Conservation (phyloP, 2,329 filamentous ascomycete species). For the Cladosporium sp. region DNA sequence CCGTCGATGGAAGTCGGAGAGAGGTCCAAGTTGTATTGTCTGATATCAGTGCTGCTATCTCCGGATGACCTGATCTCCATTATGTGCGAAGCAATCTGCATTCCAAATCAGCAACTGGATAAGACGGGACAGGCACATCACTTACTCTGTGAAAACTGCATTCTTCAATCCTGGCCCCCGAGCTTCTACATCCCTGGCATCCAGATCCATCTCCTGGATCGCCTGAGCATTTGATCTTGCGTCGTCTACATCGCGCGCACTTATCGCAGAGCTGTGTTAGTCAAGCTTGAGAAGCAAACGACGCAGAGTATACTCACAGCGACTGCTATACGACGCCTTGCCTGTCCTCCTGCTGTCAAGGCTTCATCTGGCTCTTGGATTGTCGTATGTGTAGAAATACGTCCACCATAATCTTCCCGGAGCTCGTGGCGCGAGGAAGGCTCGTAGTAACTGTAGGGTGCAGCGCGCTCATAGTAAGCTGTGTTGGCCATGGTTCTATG, state of each 20-base stretch:
- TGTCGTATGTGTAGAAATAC: conserved; percentile 18
- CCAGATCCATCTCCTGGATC: conserved; percentile 69
- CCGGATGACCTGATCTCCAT: conserved; percentile 1
- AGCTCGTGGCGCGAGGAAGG: conserved; percentile 18
- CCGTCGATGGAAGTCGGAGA: conserved; percentile 3
- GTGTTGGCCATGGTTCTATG: conserved; percentile 14
- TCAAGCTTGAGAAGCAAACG: background rate
- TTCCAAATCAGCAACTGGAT: background rate
- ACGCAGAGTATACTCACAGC: conserved; percentile 39
- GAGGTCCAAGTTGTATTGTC: conserved; percentile 7
- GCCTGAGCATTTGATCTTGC: conserved; percentile 93
- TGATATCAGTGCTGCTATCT: background rate
- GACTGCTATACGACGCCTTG: conserved; percentile 50
- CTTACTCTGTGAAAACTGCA: conserved; percentile 77
- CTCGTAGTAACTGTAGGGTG: conserved; percentile 25
- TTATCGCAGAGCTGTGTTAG: conserved; percentile 36
- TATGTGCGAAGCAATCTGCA: background rate
- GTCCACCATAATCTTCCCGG: conserved; percentile 21
- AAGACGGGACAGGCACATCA: background rate
- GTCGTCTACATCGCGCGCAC: conserved; percentile 85
- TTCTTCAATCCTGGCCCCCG: conserved; percentile 55
- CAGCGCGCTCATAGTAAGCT: conserved; percentile 24
- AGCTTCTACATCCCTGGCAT: conserved; percentile 78
- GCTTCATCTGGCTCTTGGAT: conserved; percentile 33
- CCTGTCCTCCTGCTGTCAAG: conserved; percentile 28